Conservation (phyloP, 2,329 filamentous ascomycete genomes). For the Neofusicoccum parvum region DNA sequence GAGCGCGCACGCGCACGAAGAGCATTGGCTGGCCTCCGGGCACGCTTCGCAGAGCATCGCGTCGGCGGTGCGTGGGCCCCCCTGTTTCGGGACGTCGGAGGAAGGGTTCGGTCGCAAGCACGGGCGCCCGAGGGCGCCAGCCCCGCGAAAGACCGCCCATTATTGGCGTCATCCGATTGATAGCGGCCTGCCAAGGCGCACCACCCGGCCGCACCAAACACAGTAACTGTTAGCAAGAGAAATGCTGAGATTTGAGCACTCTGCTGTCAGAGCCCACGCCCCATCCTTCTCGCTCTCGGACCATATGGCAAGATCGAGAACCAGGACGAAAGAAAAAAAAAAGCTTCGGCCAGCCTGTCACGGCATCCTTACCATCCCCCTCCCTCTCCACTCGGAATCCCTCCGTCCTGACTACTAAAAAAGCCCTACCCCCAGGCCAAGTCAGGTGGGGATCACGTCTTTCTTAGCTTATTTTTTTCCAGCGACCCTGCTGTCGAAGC, state of each 20-base stretch:
- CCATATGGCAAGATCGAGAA: not conserved
- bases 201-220: not conserved
- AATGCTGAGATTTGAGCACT: slow-evolving; percentile 15
- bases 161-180: slow-evolving; percentile 5
- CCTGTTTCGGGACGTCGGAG: too few relatives aligned
- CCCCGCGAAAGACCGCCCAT: not conserved
- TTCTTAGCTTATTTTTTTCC: slow-evolving; percentile 10
- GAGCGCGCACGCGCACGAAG: not conserved
- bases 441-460: slow-evolving; percentile 15
- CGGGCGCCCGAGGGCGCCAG: not conserved
- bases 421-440: not conserved
- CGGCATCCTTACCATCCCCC: too few relatives aligned
- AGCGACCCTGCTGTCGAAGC: not conserved
- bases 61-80: not conserved
- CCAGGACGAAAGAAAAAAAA: not conserved
- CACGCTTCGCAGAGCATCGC: not conserved
- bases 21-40: not conserved
- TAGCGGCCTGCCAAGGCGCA: slow-evolving; percentile 7
- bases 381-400: not conserved
- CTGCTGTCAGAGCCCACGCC: slow-evolving; percentile 5
- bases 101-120: not conserved
- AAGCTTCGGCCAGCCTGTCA: not conserved
- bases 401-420: not conserved
- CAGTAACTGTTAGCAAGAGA: slow-evolving; percentile 6
- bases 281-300: not conserved